Evolutionary conservation across 1,139 yeast species (phyloP).

Genomic region (Entelexis sorbosivorans): DNA sequence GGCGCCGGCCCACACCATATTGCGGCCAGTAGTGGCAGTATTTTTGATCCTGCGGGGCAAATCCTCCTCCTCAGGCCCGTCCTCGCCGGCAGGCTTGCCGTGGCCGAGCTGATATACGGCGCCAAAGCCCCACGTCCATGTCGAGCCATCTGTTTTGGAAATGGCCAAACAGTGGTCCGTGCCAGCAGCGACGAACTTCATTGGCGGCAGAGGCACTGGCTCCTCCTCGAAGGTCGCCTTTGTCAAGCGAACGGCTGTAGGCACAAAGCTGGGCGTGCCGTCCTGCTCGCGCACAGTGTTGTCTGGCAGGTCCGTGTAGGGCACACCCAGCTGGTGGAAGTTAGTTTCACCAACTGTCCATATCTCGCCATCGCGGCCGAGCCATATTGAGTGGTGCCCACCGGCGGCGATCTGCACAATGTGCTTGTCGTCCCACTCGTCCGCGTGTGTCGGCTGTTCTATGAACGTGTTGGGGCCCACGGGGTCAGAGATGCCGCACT

Average conservation of each 20-base stretch:
- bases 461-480: constrained; percentile 56
- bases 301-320: constrained; percentile 49
- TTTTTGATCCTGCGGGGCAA: constrained; percentile 82
- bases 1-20: constrained; percentile 62
- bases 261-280: constrained; percentile 78
- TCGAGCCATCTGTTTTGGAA: constrained; percentile 62
- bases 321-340: constrained; percentile 83
- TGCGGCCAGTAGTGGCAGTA: constrained; percentile 77
- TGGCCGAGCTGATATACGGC: constrained; percentile 93
- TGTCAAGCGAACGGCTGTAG: constrained; percentile 46
- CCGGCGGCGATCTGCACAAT: constrained; percentile 73
- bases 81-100: constrained; percentile 76
- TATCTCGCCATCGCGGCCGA: constrained; percentile 59
- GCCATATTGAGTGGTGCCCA: constrained; percentile 81
- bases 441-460: constrained; percentile 59
- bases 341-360: constrained; percentile 85
- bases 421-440: constrained; percentile 43
- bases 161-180: constrained; percentile 88
- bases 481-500: constrained; percentile 70
- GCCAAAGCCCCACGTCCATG: constrained; percentile 95
- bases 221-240: constrained; percentile 29
- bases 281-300: constrained; percentile 67
- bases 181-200: constrained; percentile 65
- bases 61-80: constrained; percentile 34
- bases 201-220: constrained; percentile 41